Conservation (phyloP, 202 grass and related monocot species). For the Zoysia matrella region DNA sequence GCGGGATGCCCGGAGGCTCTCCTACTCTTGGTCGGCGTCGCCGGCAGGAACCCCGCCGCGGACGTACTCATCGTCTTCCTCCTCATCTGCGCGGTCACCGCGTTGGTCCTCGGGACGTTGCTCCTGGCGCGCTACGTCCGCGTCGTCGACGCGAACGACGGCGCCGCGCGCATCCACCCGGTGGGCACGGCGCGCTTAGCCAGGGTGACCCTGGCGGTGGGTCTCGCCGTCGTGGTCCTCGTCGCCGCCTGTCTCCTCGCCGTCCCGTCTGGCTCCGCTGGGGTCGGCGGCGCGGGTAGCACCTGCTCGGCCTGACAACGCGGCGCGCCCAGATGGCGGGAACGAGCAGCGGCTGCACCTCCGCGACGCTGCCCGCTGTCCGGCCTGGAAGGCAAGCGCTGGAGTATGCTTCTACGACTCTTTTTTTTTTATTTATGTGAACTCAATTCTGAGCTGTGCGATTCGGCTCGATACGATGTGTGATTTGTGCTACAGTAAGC, state of each 20-base stretch:
- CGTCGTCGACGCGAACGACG: neutral
- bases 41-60: neutral
- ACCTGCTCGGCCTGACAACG: neutral
- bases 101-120: neutral
- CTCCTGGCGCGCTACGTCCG: neutral
- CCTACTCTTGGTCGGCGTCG: neutral
- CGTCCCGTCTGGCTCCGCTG: neutral
- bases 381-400: neutral
- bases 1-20: neutral
- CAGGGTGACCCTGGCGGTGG: neutral
- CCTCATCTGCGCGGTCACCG: neutral
- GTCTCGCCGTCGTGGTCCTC: neutral
- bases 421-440: no score
- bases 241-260: conserved; percentile 1
- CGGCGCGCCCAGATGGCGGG: no score
- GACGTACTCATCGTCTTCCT: neutral
- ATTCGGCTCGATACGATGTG: no score
- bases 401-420: no score
- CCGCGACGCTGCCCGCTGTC: no score
- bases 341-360: no score
- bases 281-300: neutral
- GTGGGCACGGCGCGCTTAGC: conserved; percentile 2
- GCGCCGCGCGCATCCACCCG: neutral
- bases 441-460: no score
- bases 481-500: no score